phyloP scores from a whole-genome alignment of 2,329 filamentous ascomycete species.

The Cadophora sp. region DNA sequence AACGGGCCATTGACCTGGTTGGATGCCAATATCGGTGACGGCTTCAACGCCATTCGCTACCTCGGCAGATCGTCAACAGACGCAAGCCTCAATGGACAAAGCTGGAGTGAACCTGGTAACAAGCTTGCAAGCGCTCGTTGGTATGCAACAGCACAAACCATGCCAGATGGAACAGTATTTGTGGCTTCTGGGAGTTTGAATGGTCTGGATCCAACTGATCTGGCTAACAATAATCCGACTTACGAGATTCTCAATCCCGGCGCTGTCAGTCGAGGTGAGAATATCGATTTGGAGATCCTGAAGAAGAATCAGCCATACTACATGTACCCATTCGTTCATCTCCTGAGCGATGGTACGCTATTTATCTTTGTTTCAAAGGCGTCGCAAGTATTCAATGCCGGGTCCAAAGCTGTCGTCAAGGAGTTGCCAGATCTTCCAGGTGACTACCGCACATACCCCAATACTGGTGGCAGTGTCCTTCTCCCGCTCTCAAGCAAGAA shows the following conservation, averaged over 20 bases:
- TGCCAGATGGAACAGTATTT: conserved; percentile 63
- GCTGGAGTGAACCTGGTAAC: conserved; percentile 62
- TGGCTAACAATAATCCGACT: conserved; percentile 67
- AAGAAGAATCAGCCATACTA: conserved; percentile 66
- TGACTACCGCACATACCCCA: conserved; percentile 64
- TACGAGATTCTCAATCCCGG: conserved; percentile 62
- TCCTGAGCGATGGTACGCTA: conserved; percentile 61
- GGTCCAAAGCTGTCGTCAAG: conserved; percentile 51
- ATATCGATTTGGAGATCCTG: conserved; percentile 59
- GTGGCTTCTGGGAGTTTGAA: conserved; percentile 67
- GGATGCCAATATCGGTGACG: conserved; percentile 63
- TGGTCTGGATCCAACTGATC: conserved; percentile 59
- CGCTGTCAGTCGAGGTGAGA: conserved; percentile 55
- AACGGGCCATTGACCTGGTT: conserved; percentile 61
- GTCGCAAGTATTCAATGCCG: conserved; percentile 61
- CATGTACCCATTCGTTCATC: conserved; percentile 68
- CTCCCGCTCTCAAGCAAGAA: conserved; percentile 59
- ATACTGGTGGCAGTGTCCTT: conserved; percentile 64
- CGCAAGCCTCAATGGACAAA: conserved; percentile 52
- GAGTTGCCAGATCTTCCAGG: conserved; percentile 59
- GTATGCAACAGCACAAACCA: conserved; percentile 66
- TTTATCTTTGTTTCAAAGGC: conserved; percentile 64
- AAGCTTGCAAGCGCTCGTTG: conserved; percentile 61
- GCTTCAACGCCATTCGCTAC: conserved; percentile 63
- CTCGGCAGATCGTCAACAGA: conserved; percentile 56